phyloP scores from a whole-genome alignment of 345 rosid species.

The Hibiscus mutabilis region DNA sequence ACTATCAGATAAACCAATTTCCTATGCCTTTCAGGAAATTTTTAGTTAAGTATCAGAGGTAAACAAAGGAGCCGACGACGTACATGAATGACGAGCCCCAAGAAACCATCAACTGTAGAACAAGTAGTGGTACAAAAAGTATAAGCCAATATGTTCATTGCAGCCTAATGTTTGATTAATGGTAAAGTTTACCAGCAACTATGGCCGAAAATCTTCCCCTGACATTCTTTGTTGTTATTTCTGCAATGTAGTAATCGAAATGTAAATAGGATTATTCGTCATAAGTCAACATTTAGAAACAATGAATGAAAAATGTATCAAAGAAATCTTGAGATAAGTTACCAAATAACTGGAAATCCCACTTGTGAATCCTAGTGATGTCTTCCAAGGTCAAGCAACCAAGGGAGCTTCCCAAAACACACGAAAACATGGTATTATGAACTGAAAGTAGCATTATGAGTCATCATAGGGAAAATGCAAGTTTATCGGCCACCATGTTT shows the following conservation, averaged over 20 bases:
- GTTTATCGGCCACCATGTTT: no score
- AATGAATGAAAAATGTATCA: neutral
- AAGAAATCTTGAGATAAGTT: neutral
- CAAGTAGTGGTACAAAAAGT: neutral
- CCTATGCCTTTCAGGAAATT: neutral
- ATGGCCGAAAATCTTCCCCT: slow-evolving; percentile 31
- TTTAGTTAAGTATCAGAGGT: slow-evolving; percentile 25
- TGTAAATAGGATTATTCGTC: no score
- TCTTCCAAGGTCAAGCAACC: slow-evolving; percentile 35
- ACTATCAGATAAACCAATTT: neutral
- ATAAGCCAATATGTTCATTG: neutral
- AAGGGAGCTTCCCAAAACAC: neutral
- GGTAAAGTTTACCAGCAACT: neutral
- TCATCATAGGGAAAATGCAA: neutral
- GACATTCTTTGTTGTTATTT: slow-evolving; percentile 31
- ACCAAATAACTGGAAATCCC: slow-evolving; percentile 35
- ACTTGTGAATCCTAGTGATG: slow-evolving; percentile 27
- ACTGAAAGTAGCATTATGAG: no score
- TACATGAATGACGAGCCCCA: slow-evolving; percentile 33
- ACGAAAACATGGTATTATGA: neutral
- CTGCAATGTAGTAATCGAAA: slow-evolving; percentile 26
- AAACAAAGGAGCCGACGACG: slow-evolving; percentile 34
- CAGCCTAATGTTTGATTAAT: neutral
- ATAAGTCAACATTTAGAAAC: no score
- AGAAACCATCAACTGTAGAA: slow-evolving; percentile 32